Evolutionary conservation across 2,329 filamentous ascomycete genomes (phyloP).

Genomic region (Septoria linicola): DNA sequence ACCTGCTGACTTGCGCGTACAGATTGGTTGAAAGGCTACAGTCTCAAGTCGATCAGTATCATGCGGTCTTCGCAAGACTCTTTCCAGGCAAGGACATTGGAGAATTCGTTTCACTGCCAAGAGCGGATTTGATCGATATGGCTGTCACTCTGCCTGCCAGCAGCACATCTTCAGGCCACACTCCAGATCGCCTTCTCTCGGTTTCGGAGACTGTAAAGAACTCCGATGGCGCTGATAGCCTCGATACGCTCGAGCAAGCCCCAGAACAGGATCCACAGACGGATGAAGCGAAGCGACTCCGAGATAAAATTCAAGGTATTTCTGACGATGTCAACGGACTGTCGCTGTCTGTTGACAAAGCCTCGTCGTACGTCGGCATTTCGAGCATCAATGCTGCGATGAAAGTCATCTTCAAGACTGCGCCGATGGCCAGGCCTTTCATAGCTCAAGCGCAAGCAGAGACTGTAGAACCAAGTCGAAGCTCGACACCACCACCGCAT

Average conservation of each 20-base stretch:
- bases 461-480: conserved; percentile 32
- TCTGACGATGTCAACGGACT: conserved; percentile 38
- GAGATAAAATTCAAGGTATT: conserved; percentile 44
- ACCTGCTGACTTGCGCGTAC: conserved; percentile 42
- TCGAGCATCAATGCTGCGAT: conserved; percentile 37
- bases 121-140: conserved; percentile 48
- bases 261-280: conserved; percentile 63
- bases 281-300: conserved; percentile 58
- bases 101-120: conserved; percentile 40
- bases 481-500: conserved; percentile 29
- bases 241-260: conserved; percentile 67
- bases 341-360: conserved; percentile 33
- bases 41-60: conserved; percentile 50
- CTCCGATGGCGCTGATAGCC: conserved; percentile 53
- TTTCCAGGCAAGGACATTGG: conserved; percentile 46
- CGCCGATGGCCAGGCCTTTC: conserved; percentile 31
- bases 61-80: conserved; percentile 43
- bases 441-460: conserved; percentile 31
- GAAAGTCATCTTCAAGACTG: conserved; percentile 37
- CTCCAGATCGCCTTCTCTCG: conserved; percentile 9
- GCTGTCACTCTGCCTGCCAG: conserved; percentile 45
- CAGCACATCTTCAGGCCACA: conserved; percentile 35
- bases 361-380: conserved; percentile 36
- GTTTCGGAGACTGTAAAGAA: conserved; percentile 34
- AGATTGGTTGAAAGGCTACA: conserved; percentile 58